Percentiles rank a stretch among this genome's conserved stretches.
These are phyloP conservation scores for Aspergillus transmontanensis DNA, from an alignment of 2,329 filamentous ascomycete species.

Conservation along the genomic window DNA sequence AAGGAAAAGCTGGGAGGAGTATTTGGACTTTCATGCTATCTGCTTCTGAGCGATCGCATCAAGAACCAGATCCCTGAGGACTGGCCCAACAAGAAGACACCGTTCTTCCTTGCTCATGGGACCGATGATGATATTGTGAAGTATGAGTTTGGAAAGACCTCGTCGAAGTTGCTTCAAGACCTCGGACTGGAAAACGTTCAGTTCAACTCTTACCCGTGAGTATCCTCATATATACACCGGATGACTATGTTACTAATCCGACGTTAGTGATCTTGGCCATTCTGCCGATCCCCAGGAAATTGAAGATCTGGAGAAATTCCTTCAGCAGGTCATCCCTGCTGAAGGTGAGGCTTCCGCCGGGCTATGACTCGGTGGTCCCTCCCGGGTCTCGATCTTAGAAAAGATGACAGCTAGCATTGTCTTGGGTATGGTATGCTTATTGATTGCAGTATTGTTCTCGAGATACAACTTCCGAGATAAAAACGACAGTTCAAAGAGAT, in stretches of 20 bases:
- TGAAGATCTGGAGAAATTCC: constrained; percentile 73
- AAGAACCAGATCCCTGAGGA: constrained; percentile 57
- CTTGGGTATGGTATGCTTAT: constrained; percentile 28
- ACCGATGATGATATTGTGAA: constrained; percentile 72
- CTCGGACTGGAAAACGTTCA: constrained; percentile 70
- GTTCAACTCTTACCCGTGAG: constrained; percentile 75
- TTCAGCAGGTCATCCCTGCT: constrained; percentile 55
- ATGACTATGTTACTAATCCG: constrained; percentile 12
- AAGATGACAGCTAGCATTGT: constrained; percentile 20
- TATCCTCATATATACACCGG: constrained; percentile 17
- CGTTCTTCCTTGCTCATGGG: constrained; percentile 90
- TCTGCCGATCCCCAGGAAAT: constrained; percentile 77
- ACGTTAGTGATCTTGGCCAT: constrained; percentile 67
- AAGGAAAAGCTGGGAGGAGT: constrained; percentile 80
- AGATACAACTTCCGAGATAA: constrained; percentile 15
- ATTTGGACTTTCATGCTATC: constrained; percentile 80
- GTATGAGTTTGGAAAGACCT: constrained; percentile 68
- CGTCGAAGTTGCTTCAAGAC: constrained; percentile 66
- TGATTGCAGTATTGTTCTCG: constrained; percentile 26
- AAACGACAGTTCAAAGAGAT: constrained; percentile 11
- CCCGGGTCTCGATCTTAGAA: neutral
- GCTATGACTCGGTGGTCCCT: constrained; percentile 36
- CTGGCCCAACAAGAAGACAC: constrained; percentile 71
- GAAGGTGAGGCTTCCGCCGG: constrained; percentile 41
- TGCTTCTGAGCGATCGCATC: constrained; percentile 70